Conservation (phyloP, 345 rosid species). For the Arabidopsis thaliana region TAIR10.1 NC_003070.9:29053501-29054000, state of each 20-base stretch:
- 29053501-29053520: conserved; percentile 60
- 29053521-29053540: conserved; percentile 34
- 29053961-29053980: background rate
- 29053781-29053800: conserved; percentile 5
- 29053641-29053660: background rate
- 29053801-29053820: conserved; percentile 13
- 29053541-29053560: conserved; percentile 46
- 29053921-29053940: too few species aligned
- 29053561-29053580: conserved; percentile 62
- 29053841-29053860: conserved; percentile 27
- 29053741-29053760: conserved; percentile 9
- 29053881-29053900: background rate
- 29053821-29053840: conserved; percentile 21
- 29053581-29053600: conserved; percentile 60
- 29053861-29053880: conserved; percentile 19
- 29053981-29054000: conserved; percentile 59
- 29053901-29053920: background rate
- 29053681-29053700: background rate
- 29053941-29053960: too few species aligned
- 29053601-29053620: conserved; percentile 55
- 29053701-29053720: conserved; percentile 28
- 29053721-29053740: conserved; percentile 2
- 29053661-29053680: conserved; percentile 14
- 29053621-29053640: conserved; percentile 58
- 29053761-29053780: conserved; percentile 7